These are phyloP conservation scores for Trichoderma gracile DNA, from an alignment of 2,329 filamentous ascomycete species.

Conservation along the genomic window DNA sequence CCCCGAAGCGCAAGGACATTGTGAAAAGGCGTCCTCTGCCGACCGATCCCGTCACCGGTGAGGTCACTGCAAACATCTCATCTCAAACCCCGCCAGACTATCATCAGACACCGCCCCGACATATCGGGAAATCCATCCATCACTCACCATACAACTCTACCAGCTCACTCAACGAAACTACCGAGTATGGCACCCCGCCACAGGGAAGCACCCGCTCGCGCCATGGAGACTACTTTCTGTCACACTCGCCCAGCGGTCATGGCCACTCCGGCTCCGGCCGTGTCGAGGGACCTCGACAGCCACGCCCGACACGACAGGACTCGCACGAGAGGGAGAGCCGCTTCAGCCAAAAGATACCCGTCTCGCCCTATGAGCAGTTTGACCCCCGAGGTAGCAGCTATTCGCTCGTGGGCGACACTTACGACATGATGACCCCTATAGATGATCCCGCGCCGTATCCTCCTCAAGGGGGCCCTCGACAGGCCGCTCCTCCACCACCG, in stretches of 20 bases:
- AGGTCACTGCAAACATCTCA: conserved; percentile 41
- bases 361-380: conserved; percentile 42
- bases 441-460: conserved; percentile 41
- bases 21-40: conserved; percentile 85
- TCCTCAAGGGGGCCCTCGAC: conserved; percentile 42
- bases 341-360: conserved; percentile 37
- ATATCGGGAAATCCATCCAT: conserved; percentile 45
- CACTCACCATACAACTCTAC: conserved; percentile 47
- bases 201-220: conserved; percentile 36
- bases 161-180: conserved; percentile 55
- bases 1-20: conserved; percentile 54
- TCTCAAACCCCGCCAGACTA: conserved; percentile 40
- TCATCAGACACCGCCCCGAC: conserved; percentile 50
- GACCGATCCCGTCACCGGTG: conserved; percentile 68
- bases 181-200: conserved; percentile 52
- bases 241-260: conserved; percentile 33
- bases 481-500: conserved; percentile 57
- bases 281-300: conserved; percentile 35
- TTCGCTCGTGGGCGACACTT: conserved; percentile 37
- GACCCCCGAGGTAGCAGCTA: conserved; percentile 39
- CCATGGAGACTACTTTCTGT: conserved; percentile 43
- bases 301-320: conserved; percentile 40
- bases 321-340: conserved; percentile 39
- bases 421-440: conserved; percentile 34
- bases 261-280: conserved; percentile 27